Evolutionary conservation across 2,329 filamentous ascomycete species (phyloP).

Genomic region (Fusarium decemcellulare): DNA sequence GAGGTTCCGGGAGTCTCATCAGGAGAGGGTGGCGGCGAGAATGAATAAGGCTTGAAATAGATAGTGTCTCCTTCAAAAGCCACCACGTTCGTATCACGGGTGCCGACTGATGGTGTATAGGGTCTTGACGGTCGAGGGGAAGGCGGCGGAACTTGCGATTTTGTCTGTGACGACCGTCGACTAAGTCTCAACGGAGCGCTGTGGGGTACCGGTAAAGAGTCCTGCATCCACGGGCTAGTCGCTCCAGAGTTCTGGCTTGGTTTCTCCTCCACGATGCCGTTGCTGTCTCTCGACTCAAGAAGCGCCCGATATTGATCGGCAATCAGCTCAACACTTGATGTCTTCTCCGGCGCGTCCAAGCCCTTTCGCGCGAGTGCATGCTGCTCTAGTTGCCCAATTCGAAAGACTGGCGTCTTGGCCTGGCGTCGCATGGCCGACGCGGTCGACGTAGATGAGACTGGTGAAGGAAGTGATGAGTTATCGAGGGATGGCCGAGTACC

Average conservation of each 20-base stretch:
- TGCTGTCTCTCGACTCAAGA: slow-evolving; percentile 55
- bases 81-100: slow-evolving; percentile 63
- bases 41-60: slow-evolving; percentile 62
- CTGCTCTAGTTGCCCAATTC: slow-evolving; percentile 64
- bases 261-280: slow-evolving; percentile 50
- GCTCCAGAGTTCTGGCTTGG: slow-evolving; percentile 39
- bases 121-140: slow-evolving; percentile 33
- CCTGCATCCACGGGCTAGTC: slow-evolving; percentile 18
- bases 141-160: slow-evolving; percentile 44
- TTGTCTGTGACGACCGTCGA: slow-evolving; percentile 23
- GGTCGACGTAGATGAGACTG: slow-evolving; percentile 53
- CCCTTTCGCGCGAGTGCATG: slow-evolving; percentile 41
- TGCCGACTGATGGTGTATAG: slow-evolving; percentile 52
- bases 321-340: slow-evolving; percentile 62
- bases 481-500: slow-evolving; percentile 43
- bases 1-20: slow-evolving; percentile 37
- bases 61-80: slow-evolving; percentile 62
- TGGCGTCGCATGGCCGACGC: slow-evolving; percentile 57
- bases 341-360: slow-evolving; percentile 48
- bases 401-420: slow-evolving; percentile 66
- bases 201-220: slow-evolving; percentile 35
- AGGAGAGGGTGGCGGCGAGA: slow-evolving; percentile 54
- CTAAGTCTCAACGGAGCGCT: slow-evolving; percentile 20
- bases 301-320: slow-evolving; percentile 66
- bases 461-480: slow-evolving; percentile 47